phyloP scores from a whole-genome alignment of 163 green algal genomes.

The Chlorella variabilis region DNA sequence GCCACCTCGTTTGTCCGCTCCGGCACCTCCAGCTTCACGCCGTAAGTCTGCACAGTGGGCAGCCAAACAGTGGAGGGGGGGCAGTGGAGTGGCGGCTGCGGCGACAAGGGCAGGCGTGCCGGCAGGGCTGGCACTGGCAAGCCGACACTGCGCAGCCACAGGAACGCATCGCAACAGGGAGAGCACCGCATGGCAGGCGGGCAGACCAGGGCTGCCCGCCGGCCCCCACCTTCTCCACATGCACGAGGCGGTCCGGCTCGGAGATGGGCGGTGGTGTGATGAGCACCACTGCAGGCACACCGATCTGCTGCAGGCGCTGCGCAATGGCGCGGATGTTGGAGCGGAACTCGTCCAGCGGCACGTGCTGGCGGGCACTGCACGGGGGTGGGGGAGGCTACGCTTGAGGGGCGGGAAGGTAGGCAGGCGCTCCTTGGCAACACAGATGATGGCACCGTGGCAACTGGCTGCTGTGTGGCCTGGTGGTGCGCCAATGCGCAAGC shows the following conservation, averaged over 20 bases:
- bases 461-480: too few species aligned
- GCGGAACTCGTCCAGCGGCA: constrained; percentile 79
- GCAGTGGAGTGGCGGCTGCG: background rate
- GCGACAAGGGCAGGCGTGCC: background rate
- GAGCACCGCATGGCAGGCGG: too few species aligned
- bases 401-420: background rate
- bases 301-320: constrained; percentile 28
- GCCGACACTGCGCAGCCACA: too few species aligned
- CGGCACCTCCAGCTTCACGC: constrained; percentile 29
- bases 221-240: constrained; percentile 27
- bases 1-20: constrained; percentile 61
- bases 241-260: constrained; percentile 57
- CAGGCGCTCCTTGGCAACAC: too few species aligned
- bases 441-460: too few species aligned
- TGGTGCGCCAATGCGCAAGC: too few species aligned
- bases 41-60: constrained; percentile 10
- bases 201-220: too few species aligned
- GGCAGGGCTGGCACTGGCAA: too few species aligned
- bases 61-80: background rate
- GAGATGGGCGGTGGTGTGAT: constrained; percentile 87
- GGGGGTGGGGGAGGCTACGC: background rate
- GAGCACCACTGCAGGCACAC: constrained; percentile 68
- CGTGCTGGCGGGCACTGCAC: constrained; percentile 71
- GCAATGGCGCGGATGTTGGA: constrained; percentile 79
- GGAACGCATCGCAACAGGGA: too few species aligned